Evolutionary conservation across 768 basidiomycete species (phyloP), one percentile per base, ranked within the genome.

Genomic region (Asterophora parasitica): DNA sequence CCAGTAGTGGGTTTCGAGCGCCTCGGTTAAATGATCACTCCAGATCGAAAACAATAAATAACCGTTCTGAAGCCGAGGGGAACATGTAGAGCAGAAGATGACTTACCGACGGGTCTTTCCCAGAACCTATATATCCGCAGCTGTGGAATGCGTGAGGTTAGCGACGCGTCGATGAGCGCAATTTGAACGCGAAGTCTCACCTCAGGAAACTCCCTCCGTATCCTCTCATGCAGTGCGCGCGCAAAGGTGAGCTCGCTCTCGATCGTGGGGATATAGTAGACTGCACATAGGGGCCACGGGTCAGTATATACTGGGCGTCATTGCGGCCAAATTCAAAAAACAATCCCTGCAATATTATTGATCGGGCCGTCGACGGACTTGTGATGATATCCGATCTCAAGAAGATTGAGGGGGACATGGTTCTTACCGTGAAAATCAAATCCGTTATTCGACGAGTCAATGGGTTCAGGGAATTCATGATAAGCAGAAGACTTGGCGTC

Each of bases 361-460:
- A n/a, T 23, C 23, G 23, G 23, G 23, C 3, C 23, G 6, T 23
- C 23, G 23, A 23, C 23, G 3, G 23, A 31, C 8, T 4, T 31
- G 30, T 8, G 2, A 12, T 3, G 9, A 31, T 9, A 10, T 5
- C 28, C 30, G 30, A 12, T 10, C 30, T 7, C 43, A 34, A 20
- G 15, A 42, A 12, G 8, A 2, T 36, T 19, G 9, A 30, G 13
- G 12, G 10, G 13, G 9, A n/a, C n/a, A n/a, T n/a, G n/a, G 3
- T n/a, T 2, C 81, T 64, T 49, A 82, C 85, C 74, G 58, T 88
- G 85, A 57, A 88, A 87, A 62, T 88, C 85, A 53, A 87, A 86
- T 0, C 79, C 83, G 40, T 82, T 77, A 41, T 76, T 76, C 28
- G 69, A 67, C 1, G 72, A 49, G 38, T 66, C 64, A 46, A 86